phyloP scores from a whole-genome alignment of 164 flowering plant genomes.

The Platanus orientalis region DNA sequence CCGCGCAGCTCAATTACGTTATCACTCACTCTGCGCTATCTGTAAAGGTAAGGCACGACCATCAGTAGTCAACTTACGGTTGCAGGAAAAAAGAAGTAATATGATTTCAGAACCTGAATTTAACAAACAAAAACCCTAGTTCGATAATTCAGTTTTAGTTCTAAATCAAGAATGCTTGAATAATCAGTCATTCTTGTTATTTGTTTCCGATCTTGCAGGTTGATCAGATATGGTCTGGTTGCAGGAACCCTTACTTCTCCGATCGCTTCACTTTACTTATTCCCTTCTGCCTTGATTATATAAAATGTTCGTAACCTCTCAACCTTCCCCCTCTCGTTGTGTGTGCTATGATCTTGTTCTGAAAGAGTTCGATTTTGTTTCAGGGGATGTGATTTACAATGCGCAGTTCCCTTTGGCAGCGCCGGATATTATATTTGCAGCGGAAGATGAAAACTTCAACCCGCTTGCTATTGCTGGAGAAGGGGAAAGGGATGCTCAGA shows the following conservation, averaged over 20 bases:
- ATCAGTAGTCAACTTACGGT: background rate
- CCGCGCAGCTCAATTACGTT: conserved; percentile 77
- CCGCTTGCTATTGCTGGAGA: conserved; percentile 35
- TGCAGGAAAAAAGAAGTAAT: background rate
- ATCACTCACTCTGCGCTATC: conserved; percentile 51
- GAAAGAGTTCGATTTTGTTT: conserved; percentile 1
- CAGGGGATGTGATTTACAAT: conserved; percentile 89
- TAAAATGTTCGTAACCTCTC: conserved; percentile 48
- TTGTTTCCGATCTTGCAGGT: conserved; percentile 35
- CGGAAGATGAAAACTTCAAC: conserved; percentile 66
- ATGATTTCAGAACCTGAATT: background rate
- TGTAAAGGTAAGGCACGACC: conserved; percentile 41
- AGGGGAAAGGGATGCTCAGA: conserved; percentile 26
- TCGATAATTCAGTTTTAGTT: background rate
- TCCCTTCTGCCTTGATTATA: conserved; percentile 66
- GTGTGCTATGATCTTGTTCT: no score
- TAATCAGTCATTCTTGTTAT: background rate
- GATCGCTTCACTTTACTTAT: conserved; percentile 75
- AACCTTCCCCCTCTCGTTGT: background rate
- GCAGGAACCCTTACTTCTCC: conserved; percentile 32
- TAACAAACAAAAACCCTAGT: conserved; percentile 7
- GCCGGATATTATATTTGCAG: conserved; percentile 78
- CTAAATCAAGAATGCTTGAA: background rate
- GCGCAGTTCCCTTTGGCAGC: conserved; percentile 58
- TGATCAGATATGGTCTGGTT: conserved; percentile 73